Conservation (phyloP, 2,329 filamentous ascomycete genomes). For the Paraphaeosphaeria sporulosa region DNA sequence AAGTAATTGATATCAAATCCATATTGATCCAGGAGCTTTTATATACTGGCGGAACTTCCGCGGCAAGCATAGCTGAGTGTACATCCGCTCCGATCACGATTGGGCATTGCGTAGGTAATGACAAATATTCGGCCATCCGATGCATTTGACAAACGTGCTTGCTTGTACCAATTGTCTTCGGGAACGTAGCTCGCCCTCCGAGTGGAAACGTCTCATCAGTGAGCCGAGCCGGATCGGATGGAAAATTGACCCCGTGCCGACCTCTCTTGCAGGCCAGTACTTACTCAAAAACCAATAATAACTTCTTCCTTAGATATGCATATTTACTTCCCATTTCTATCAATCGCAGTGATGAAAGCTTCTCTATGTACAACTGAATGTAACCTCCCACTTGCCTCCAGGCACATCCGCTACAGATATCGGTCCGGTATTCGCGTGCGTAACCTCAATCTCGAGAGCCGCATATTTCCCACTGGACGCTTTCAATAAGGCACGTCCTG, state of each 20-base stretch:
- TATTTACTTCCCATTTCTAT: not conserved
- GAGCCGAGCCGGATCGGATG: slow-evolving; percentile 5
- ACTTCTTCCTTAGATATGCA: not conserved
- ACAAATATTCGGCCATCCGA: not conserved
- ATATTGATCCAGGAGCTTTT: not conserved
- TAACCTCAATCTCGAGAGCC: slow-evolving; percentile 27
- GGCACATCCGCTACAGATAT: slow-evolving; percentile 24
- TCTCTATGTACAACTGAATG: slow-evolving; percentile 19
- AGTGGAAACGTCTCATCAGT: not conserved
- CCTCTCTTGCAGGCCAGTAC: not conserved
- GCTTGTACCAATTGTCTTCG: not conserved
- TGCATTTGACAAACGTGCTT: not conserved
- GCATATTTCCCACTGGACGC: slow-evolving; percentile 24
- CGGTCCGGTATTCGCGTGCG: slow-evolving; percentile 22
- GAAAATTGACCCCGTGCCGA: not conserved
- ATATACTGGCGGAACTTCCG: not conserved
- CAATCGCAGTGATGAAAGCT: not conserved
- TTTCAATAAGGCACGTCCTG: slow-evolving; percentile 29
- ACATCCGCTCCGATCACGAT: not conserved
- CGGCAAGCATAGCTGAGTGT: not conserved
- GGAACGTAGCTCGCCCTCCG: not conserved
- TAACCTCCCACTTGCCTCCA: slow-evolving; percentile 35
- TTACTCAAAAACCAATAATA: not conserved
- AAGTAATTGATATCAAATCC: not conserved
- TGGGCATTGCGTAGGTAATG: not conserved